phyloP scores from a whole-genome alignment of 2,329 filamentous ascomycete genomes.

The Trichoderma brevicompactum region DNA sequence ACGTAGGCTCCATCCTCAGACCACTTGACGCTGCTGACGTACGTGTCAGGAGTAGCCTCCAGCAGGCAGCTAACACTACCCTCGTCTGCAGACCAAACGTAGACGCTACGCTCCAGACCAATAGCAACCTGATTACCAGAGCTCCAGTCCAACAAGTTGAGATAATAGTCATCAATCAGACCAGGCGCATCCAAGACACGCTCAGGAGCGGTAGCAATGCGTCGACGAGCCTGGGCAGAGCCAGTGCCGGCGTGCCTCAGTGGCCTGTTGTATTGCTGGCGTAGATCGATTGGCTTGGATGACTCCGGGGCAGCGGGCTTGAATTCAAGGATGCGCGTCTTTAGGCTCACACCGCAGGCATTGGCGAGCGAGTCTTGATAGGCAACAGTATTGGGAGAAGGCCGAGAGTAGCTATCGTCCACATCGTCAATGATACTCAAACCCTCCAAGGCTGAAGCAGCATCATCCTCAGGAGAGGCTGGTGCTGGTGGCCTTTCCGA shows the following conservation, averaged over 20 bases:
- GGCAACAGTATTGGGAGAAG: slow-evolving; percentile 83
- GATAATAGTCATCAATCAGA: slow-evolving; percentile 97
- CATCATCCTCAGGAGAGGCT: slow-evolving; percentile 78
- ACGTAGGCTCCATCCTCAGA: slow-evolving; percentile 96
- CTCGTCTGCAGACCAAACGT: slow-evolving; percentile 97
- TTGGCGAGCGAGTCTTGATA: slow-evolving; percentile 91
- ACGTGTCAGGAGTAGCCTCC: slow-evolving; percentile 87
- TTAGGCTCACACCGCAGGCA: slow-evolving; percentile 89
- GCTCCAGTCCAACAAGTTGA: slow-evolving; percentile 98
- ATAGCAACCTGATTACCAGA: slow-evolving; percentile 98
- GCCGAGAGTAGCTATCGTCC: slow-evolving; percentile 70
- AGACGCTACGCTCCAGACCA: slow-evolving; percentile 93
- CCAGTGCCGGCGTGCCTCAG: slow-evolving; percentile 75
- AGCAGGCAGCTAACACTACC: slow-evolving; percentile 87
- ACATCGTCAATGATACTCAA: slow-evolving; percentile 77
- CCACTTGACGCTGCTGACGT: slow-evolving; percentile 98
- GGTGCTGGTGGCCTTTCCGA: slow-evolving; percentile 76
- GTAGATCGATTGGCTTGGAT: slow-evolving; percentile 95
- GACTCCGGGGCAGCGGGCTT: slow-evolving; percentile 98
- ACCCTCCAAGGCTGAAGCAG: slow-evolving; percentile 76
- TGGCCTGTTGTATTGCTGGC: slow-evolving; percentile 96
- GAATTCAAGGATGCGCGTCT: slow-evolving; percentile 95
- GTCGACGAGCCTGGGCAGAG: slow-evolving; percentile 85
- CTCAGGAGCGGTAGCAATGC: slow-evolving; percentile 92
- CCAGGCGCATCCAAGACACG: slow-evolving; percentile 95